These are phyloP conservation scores for Ramaria rubella DNA, from an alignment of 768 basidiomycete genomes.

Conservation along the genomic window DNA sequence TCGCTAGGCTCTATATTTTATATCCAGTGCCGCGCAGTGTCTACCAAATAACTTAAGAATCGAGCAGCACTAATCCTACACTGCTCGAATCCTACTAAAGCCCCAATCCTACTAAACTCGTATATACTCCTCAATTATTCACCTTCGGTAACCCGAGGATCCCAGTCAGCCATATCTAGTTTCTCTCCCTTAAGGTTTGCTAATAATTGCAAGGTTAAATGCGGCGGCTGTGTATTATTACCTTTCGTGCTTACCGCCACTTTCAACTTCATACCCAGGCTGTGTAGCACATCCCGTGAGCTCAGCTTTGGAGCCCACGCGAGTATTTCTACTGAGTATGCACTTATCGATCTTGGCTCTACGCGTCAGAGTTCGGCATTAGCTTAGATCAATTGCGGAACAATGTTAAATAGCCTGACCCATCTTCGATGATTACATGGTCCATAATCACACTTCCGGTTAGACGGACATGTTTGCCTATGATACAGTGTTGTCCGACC, in stretches of 20 bases:
- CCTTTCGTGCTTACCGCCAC: conserved; percentile 41
- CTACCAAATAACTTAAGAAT: no score
- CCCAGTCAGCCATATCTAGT: conserved; percentile 51
- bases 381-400: conserved; percentile 6
- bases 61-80: no score
- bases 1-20: no score
- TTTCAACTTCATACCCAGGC: conserved; percentile 66
- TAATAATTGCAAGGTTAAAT: background rate
- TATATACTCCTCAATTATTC: no score
- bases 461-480: conserved; percentile 81
- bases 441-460: conserved; percentile 79
- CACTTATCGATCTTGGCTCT: conserved; percentile 75
- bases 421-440: conserved; percentile 83
- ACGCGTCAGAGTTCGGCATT: background rate
- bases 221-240: background rate
- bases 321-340: conserved; percentile 69
- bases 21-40: no score
- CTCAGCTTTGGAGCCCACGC: conserved; percentile 63
- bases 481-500: conserved; percentile 75
- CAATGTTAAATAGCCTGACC: conserved; percentile 41
- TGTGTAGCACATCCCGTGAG: conserved; percentile 65
- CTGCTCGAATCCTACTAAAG: no score
- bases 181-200: conserved; percentile 32
- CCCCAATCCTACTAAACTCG: no score
- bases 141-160: conserved; percentile 16